Percentiles rank a stretch among this genome's conserved stretches.
Evolutionary conservation across 192 early-diverging fungal genomes (phyloP).

Genomic region (Helicostylum pulchrum): DNA sequence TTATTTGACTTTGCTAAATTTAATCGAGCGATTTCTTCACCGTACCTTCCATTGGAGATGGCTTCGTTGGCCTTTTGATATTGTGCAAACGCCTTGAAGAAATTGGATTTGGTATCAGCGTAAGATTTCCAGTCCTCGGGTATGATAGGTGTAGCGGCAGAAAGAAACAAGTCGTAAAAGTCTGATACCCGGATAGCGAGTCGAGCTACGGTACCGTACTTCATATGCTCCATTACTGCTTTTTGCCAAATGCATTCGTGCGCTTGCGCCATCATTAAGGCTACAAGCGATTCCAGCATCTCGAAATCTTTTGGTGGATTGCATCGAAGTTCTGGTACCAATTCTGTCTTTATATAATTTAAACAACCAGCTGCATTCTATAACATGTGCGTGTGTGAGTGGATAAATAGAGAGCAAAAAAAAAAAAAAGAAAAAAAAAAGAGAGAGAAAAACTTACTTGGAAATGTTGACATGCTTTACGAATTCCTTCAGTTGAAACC

Average conservation of each 20-base stretch:
- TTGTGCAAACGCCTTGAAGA: conserved; percentile 75
- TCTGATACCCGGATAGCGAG: conserved; percentile 73
- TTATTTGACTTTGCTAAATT: conserved; percentile 44
- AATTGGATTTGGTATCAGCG: conserved; percentile 65
- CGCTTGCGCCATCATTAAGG: conserved; percentile 88
- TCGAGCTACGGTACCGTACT: conserved; percentile 70
- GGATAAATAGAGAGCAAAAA: too few species aligned
- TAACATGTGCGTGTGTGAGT: too few species aligned
- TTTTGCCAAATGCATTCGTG: conserved; percentile 92
- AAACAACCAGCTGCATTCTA: conserved; percentile 83
- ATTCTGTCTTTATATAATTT: conserved; percentile 51
- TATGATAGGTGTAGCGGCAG: conserved; percentile 42
- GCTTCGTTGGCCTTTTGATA: conserved; percentile 75
- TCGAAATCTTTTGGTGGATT: conserved; percentile 64
- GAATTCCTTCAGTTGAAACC: conserved; percentile 70
- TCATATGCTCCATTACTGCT: conserved; percentile 77
- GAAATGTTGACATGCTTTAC: conserved; percentile 70
- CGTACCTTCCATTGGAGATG: conserved; percentile 65
- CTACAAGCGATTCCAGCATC: conserved; percentile 58
- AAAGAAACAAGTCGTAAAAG: conserved; percentile 61
- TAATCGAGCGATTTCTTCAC: conserved; percentile 82
- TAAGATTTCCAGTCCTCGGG: conserved; percentile 61
- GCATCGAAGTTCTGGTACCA: conserved; percentile 62
- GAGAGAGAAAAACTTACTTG: conserved; percentile 48
- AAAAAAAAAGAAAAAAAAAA: too few species aligned